Conservation (phyloP, 345 rosid genomes). For the Noccaea bulbosa region DNA sequence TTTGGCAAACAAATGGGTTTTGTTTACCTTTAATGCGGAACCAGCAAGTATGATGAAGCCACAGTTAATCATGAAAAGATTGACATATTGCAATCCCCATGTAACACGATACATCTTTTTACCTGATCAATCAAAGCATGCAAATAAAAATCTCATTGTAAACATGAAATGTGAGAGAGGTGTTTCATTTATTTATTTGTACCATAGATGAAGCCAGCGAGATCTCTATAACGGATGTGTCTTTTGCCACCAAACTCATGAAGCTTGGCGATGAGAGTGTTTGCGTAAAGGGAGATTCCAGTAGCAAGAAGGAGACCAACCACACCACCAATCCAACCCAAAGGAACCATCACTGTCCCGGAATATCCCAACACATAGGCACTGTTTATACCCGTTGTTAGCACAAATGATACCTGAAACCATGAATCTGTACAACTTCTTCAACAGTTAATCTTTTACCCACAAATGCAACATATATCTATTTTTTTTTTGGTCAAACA, state of each 20-base stretch:
- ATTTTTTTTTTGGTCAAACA: too few species aligned
- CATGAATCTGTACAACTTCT: constrained; percentile 69
- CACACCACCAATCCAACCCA: too few species aligned
- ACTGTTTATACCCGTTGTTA: constrained; percentile 86
- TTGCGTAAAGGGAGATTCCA: constrained; percentile 74
- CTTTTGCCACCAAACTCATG: constrained; percentile 87
- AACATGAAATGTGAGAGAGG: neutral
- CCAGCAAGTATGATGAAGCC: constrained; percentile 64
- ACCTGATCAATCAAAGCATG: constrained; percentile 28
- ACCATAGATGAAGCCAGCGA: constrained; percentile 84
- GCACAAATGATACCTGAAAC: constrained; percentile 78
- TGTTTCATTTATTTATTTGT: constrained; percentile 2
- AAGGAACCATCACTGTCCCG: constrained; percentile 84
- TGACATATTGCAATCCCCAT: constrained; percentile 60
- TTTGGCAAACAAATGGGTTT: neutral
- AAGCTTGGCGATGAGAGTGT: constrained; percentile 78
- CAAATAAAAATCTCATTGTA: constrained; percentile 2
- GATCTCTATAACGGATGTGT: constrained; percentile 95
- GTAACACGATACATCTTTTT: constrained; percentile 42
- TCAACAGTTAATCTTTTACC: constrained; percentile 1
- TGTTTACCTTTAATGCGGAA: constrained; percentile 49
- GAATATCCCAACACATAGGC: constrained; percentile 92
- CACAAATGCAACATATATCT: neutral
- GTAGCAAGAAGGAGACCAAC: constrained; percentile 76
- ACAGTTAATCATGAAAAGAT: constrained; percentile 61